Conservation (phyloP, 345 rosid genomes). For the Aurinia saxatilis region DNA sequence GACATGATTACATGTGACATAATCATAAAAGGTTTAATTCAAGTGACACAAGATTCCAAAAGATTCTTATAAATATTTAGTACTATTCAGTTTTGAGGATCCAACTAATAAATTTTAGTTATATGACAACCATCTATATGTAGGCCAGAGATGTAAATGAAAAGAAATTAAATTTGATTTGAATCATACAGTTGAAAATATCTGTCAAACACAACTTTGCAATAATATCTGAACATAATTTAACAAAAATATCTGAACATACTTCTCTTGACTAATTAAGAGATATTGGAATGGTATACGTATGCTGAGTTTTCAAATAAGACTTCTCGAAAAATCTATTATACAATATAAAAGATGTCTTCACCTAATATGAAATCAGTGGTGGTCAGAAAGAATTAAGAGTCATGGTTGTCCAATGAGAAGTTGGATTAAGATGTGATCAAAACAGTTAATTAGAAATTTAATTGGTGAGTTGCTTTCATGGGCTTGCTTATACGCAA, state of each 20-base stretch:
- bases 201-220: neutral
- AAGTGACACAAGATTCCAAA: constrained; percentile 18
- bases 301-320: constrained; percentile 5
- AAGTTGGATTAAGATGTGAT: constrained; percentile 16
- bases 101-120: neutral
- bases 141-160: constrained; percentile 11
- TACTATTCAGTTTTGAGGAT: neutral
- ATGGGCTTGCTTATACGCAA: constrained; percentile 10
- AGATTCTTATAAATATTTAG: constrained; percentile 8
- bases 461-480: constrained; percentile 21
- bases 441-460: neutral
- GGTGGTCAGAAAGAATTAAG: neutral
- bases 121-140: neutral
- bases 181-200: neutral
- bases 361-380: constrained; percentile 20
- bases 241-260: neutral
- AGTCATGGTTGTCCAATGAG: constrained; percentile 14
- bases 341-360: neutral
- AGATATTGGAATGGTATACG: neutral
- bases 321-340: neutral
- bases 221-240: neutral
- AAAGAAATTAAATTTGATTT: neutral
- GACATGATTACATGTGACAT: constrained; percentile 18
- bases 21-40: neutral
- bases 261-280: neutral